Evolutionary conservation across 805 yeast genomes (phyloP).

Genomic region (Hanseniaspora occidentalis): DNA sequence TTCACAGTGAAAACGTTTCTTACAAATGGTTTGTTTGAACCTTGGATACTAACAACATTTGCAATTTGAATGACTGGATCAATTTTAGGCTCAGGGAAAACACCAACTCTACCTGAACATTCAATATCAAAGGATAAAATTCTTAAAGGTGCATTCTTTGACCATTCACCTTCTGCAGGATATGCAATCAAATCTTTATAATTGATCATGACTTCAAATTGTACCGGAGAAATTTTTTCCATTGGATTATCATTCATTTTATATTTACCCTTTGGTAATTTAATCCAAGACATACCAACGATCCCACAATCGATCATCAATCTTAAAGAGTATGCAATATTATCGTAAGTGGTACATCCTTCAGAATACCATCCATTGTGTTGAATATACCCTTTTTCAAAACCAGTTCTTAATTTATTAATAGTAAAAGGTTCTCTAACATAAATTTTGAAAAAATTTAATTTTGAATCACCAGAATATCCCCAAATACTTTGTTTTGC

Average conservation of each 20-base stretch:
- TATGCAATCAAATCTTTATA: constrained; percentile 64
- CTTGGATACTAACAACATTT: constrained; percentile 76
- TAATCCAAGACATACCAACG: constrained; percentile 96
- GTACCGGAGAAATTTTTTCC: constrained; percentile 59
- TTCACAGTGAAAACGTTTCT: constrained; percentile 90
- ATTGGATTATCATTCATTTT: constrained; percentile 26
- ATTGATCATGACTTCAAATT: constrained; percentile 65
- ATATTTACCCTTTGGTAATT: constrained; percentile 70
- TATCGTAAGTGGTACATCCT: constrained; percentile 71
- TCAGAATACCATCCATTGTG: constrained; percentile 52
- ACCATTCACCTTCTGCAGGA: constrained; percentile 87
- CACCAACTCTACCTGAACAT: constrained; percentile 95
- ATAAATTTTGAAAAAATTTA: constrained; percentile 67
- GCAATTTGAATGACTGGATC: constrained; percentile 98
- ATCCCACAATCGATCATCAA: constrained; percentile 87
- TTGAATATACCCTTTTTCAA: constrained; percentile 70
- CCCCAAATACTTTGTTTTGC: constrained; percentile 91
- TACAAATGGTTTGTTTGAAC: constrained; percentile 70
- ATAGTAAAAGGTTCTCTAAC: constrained; percentile 56
- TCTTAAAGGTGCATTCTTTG: constrained; percentile 85
- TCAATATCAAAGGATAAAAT: constrained; percentile 93
- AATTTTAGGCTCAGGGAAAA: constrained; percentile 86
- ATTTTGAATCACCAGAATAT: constrained; percentile 61
- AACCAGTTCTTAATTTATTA: constrained; percentile 58
- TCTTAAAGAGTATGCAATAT: constrained; percentile 73